Base-by-base conservation (phyloP, 2,329 filamentous ascomycete species). In the Claviceps sp. region DNA sequence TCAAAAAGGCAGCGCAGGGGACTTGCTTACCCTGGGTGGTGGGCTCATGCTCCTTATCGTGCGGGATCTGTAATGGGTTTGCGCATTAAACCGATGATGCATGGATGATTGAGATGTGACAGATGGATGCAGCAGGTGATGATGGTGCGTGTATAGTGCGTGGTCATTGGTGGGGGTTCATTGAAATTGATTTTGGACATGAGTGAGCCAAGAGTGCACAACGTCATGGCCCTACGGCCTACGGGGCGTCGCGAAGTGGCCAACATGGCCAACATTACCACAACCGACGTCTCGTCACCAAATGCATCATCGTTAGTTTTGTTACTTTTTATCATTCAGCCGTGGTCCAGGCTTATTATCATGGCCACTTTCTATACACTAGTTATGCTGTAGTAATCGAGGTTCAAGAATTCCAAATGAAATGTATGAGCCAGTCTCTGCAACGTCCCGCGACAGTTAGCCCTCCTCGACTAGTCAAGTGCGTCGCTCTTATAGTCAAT, bases 21-120 rank as follows among this genome's bases (percentile, higher is more conserved):
- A 43, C 41, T 20, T 34, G 44, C 47, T 52, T 26, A 53, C 52
- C 20, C 20, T 47, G 18, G 52, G 44, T 6, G 52, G 48, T 9
- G 48, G 52, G 34, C 48, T 47, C 48, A 51, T 53, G 41, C 18
- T 43, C 18, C 41, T 22, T 22, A 13, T 41, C n/a, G 18, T 18
- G 6, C 40, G 30, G 30, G 30, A 34, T 34, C 9, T 34, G 30
- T 9, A 34, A 34, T 11, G 9, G 30, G 9, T 34, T 34, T 11
- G 30, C 30, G 9, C 30, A 11, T 34, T 4, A 3, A 34, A 18
- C 7, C 18, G n/a, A 18, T 41, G 16, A 41, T 18, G n/a, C 16
- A 20, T 11, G 40, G 18, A 43, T 11, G 41, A 22, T 22, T 18
- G 13, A 30, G 42, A 14, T 44, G 42, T n/a, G 20, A 44, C 16